Percentiles rank a stretch among this genome's conserved stretches.
phyloP scores from a whole-genome alignment of 2,329 filamentous ascomycete species.

The Lithohypha guttulata region DNA sequence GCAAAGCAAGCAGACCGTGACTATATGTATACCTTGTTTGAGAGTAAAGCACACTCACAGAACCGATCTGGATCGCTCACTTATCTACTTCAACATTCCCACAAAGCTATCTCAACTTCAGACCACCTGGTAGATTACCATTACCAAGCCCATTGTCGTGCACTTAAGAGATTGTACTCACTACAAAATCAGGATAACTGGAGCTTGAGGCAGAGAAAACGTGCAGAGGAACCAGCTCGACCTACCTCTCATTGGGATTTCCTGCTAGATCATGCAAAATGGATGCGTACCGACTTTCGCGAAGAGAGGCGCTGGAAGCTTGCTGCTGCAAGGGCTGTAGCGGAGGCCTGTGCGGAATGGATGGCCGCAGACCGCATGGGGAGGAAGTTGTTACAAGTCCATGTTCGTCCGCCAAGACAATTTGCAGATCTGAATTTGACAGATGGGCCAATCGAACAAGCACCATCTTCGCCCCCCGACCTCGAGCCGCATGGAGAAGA shows the following conservation, averaged over 20 bases:
- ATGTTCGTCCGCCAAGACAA: constrained; percentile 41
- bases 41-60: constrained; percentile 47
- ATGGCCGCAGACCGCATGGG: constrained; percentile 54
- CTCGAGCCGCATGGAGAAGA: constrained; percentile 54
- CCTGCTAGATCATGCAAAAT: constrained; percentile 82
- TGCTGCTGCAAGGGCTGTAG: constrained; percentile 66
- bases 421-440: constrained; percentile 16
- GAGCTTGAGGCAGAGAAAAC: constrained; percentile 81
- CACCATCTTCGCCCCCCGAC: constrained; percentile 52
- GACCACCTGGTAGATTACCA: constrained; percentile 75
- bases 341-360: constrained; percentile 75
- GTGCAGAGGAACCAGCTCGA: constrained; percentile 67
- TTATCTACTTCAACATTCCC: constrained; percentile 66
- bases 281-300: constrained; percentile 94
- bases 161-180: constrained; percentile 76
- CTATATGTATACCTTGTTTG: constrained; percentile 54
- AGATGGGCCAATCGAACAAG: constrained; percentile 16
- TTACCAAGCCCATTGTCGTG: constrained; percentile 77
- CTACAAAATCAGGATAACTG: constrained; percentile 85
- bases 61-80: constrained; percentile 46
- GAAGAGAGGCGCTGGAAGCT: constrained; percentile 94
- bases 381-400: constrained; percentile 58
- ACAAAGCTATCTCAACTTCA: constrained; percentile 79
- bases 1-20: constrained; percentile 49
- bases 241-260: constrained; percentile 75